A percentile compares a stretch with the other conserved stretches of the same genome.
These are phyloP conservation scores for Sechiopsis laciniata DNA, from an alignment of 306 rosid genomes.

Conservation along the genomic window DNA sequence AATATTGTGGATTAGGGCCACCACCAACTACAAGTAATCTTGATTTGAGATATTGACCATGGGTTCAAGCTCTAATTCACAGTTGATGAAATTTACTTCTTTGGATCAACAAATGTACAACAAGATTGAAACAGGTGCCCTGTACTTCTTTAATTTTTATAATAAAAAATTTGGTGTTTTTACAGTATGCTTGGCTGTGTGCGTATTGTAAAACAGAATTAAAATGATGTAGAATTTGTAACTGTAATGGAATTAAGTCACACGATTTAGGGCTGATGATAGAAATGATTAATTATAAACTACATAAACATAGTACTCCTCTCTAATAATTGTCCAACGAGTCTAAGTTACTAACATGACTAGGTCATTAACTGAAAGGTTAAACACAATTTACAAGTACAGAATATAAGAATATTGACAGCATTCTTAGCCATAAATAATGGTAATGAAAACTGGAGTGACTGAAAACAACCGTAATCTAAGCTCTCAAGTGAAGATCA, in stretches of 20 bases:
- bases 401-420: neutral
- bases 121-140: too few species aligned
- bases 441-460: neutral
- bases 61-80: too few species aligned
- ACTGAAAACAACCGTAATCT: neutral
- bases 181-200: too few species aligned
- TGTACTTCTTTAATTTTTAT: too few species aligned
- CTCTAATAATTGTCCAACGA: neutral
- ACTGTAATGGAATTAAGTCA: constrained; percentile 7
- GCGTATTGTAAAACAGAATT: neutral
- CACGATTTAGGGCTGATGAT: neutral
- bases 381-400: neutral
- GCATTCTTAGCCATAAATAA: neutral
- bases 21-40: too few species aligned
- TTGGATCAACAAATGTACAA: too few species aligned
- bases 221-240: neutral
- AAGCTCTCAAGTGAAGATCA: neutral
- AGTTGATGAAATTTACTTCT: too few species aligned
- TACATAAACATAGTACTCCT: neutral
- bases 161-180: too few species aligned
- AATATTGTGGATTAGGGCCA: too few species aligned
- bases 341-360: neutral
- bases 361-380: neutral
- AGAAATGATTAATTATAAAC: neutral
- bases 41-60: too few species aligned